Base-by-base conservation (phyloP, 805 yeast species). In the Zygoascus biomembranicola region DNA sequence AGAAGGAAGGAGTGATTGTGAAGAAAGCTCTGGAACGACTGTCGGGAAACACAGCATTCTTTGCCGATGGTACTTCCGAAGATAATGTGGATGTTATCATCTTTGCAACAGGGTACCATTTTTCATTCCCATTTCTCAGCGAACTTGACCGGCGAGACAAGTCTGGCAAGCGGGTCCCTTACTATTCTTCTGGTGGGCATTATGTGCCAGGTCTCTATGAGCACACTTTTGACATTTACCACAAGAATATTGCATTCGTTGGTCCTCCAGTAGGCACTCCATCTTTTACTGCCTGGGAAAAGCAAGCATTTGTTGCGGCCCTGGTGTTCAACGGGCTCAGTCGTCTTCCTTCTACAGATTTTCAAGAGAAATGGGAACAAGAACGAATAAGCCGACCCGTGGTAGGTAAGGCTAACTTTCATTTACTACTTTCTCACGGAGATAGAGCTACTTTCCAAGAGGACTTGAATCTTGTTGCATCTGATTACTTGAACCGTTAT, bases 81-180 rank as follows among this genome's bases (percentile, higher is more conserved):
- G 32, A 32, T 8, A 28, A 51, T 31, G 19, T 51, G 11, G 53
- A 51, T 23, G 39, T 14, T 6, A 10, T 51, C 10, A 46, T 51
- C 9, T 51, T 51, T 37, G 53, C 53, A 6, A 51, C 53, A 9
- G 53, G 53, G 13, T 51, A 51, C 32, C 32, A 26, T 32, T 51
- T 41, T 32, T 32, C 50, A 4, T 51, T 45, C 32, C 53, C 53
- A 13, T 51, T 51, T 28, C 43, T 51, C n/a, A 14, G 28, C 28
- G 35, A 45, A 8, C 20, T 45, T 13, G n/a, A 51, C 73, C 20
- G 77, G 46, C 58, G 59, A 20, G 50, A 51, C 47, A 50, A 59
- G 46, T 55, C 57, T 18, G 55, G 57, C 20, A 51, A 59, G 18
- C 61, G 59, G 37, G 75, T 73, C 3, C 52, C 77, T 23, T 42